Evolutionary conservation across 1,284 basidiomycete genomes (phyloP), one percentile per base, ranked within the genome.

Genomic region (Cryptococcus deneoformans): DNA sequence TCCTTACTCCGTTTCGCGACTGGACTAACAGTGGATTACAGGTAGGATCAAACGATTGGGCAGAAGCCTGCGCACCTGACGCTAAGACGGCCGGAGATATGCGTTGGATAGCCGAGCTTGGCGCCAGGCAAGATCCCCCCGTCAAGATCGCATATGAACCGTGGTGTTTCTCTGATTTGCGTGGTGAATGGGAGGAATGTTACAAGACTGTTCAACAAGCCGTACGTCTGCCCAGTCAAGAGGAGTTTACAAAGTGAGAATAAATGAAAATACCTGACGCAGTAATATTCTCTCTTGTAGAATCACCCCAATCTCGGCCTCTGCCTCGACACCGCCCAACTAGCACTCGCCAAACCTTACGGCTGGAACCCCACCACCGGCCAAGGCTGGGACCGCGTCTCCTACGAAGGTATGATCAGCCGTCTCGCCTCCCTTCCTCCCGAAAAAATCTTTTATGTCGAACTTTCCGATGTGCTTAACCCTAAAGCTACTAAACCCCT

Each of bases 11-110:
- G 35, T 5, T 2, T 24, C 10, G 6, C 14, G n/a, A 2, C 44
- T 48, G 34, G 14, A 36, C 16, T 11, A 37, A 14, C 29, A 59
- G 50, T 45, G 3, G 29, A 57, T 60, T 44, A 16, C 39, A 14
- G 63, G 65, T 68, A 5, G 66, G 66, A 2, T 37, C 54, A 14
- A 64, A 68, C 50, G 61, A 68, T 53, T 47, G 57, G 34, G 20
- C 45, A n/a, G 62, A 64, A 9, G 62, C 60, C 1, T 36, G 39
- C 12, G 59, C 45, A 10, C n/a, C 29, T 9, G 37, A 53, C 24
- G 57, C 62, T 6, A 57, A 57, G 14, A 50, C 51, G 2, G 62
- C 54, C 1, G 43, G 37, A 10, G 64, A 68, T 40, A n/a, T 68
- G 51, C 46, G 52, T 36, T 65, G 58, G 56, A 46, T 68, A 0